Evolutionary conservation across 768 basidiomycete species (phyloP).

Genomic region (Paxillus ammoniavirescens): DNA sequence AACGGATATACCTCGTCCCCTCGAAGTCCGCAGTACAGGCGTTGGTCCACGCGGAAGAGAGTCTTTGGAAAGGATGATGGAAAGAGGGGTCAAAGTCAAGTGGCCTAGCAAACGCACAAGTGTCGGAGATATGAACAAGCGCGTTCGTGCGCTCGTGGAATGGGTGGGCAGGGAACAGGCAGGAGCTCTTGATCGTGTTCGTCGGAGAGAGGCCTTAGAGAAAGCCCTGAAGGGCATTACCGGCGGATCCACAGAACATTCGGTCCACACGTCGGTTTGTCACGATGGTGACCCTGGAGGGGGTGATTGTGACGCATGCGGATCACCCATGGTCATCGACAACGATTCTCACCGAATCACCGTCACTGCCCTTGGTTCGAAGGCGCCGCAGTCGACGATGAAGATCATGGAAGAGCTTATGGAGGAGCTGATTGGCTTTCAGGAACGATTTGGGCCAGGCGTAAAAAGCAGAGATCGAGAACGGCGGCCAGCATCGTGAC

Average conservation of each 20-base stretch:
- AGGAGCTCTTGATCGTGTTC: constrained; percentile 64
- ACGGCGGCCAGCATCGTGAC: constrained; percentile 39
- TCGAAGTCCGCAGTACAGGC: constrained; percentile 61
- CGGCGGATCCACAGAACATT: constrained; percentile 8
- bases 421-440: constrained; percentile 85
- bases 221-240: constrained; percentile 39
- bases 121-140: constrained; percentile 96
- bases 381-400: constrained; percentile 49
- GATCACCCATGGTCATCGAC: constrained; percentile 36
- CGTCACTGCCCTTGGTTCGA: constrained; percentile 1
- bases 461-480: constrained; percentile 53
- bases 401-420: constrained; percentile 89
- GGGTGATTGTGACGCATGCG: constrained; percentile 9
- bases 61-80: constrained; percentile 58
- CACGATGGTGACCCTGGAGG: constrained; percentile 15
- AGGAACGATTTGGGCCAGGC: constrained; percentile 78
- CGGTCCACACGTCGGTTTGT: constrained; percentile 8
- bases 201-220: constrained; percentile 67
- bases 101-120: constrained; percentile 96
- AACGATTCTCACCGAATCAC: constrained; percentile 10
- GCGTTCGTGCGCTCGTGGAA: constrained; percentile 85
- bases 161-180: constrained; percentile 93
- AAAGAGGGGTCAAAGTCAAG: constrained; percentile 83
- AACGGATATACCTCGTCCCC: constrained; percentile 66
- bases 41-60: constrained; percentile 44